A percentile compares a stretch with the other conserved stretches of the same genome.
Conservation (phyloP, 2,329 filamentous ascomycete genomes). For the Massarina eburnea region DNA sequence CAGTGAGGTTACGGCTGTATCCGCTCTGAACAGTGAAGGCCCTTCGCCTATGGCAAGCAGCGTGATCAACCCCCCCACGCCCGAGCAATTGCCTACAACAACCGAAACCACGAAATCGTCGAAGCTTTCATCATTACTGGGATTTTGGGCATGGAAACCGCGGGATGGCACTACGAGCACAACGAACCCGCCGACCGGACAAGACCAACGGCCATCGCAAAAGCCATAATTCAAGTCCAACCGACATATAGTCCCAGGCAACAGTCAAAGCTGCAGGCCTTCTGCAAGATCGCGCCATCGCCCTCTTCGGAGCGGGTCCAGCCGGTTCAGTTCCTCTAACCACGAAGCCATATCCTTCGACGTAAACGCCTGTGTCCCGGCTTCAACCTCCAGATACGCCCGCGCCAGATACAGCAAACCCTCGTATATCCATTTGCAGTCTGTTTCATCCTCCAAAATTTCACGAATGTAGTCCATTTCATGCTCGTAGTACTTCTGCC, state of each 20-base stretch:
- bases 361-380: conserved; percentile 43
- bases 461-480: conserved; percentile 78
- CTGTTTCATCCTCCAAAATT: conserved; percentile 65
- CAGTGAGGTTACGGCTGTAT: conserved; percentile 29
- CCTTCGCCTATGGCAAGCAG: conserved; percentile 16
- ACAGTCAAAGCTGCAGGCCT: conserved; percentile 43
- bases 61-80: conserved; percentile 10
- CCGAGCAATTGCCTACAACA: conserved; percentile 11
- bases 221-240: conserved; percentile 60
- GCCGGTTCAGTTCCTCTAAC: conserved; percentile 65
- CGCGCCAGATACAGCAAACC: conserved; percentile 75
- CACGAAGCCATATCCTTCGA: conserved; percentile 50
- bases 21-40: conserved; percentile 17
- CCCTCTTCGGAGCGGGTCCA: conserved; percentile 74
- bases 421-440: conserved; percentile 89
- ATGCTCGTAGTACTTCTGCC: conserved; percentile 64
- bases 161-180: conserved; percentile 60
- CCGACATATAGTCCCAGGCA: no score
- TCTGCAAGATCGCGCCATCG: conserved; percentile 73
- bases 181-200: conserved; percentile 51
- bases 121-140: conserved; percentile 25
- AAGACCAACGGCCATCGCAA: conserved; percentile 32
- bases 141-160: conserved; percentile 43
- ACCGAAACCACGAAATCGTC: conserved; percentile 10
- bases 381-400: conserved; percentile 56